phyloP scores from a whole-genome alignment of 345 rosid species.

The Conringia planisiliqua region DNA sequence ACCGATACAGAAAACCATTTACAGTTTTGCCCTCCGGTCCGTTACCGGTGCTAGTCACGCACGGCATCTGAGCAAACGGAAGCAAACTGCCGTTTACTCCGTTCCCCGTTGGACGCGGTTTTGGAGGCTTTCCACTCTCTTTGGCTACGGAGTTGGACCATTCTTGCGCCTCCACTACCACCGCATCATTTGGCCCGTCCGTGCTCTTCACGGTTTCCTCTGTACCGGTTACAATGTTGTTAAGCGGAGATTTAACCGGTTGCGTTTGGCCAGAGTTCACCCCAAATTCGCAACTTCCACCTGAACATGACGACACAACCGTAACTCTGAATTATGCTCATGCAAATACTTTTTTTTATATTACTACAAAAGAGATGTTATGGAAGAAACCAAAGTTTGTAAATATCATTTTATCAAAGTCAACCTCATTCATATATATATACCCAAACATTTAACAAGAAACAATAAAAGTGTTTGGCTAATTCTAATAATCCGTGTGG shows the following conservation, averaged over 20 bases:
- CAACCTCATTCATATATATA: background rate
- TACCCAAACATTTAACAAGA: background rate
- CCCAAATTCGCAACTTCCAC: constrained; percentile 7
- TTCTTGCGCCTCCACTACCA: background rate
- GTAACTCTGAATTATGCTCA: background rate
- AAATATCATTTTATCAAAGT: background rate
- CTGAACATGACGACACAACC: background rate
- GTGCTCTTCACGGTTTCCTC: background rate
- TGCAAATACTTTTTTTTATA: background rate
- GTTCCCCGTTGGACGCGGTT: constrained; percentile 27
- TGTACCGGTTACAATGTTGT: background rate
- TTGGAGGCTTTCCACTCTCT: constrained; percentile 42
- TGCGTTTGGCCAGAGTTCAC: background rate
- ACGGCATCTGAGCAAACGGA: constrained; percentile 48
- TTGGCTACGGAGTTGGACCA: background rate
- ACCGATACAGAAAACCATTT: constrained; percentile 57
- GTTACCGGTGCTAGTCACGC: constrained; percentile 63
- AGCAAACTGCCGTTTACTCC: background rate
- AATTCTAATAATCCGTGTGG: background rate
- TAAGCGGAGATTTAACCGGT: constrained; percentile 7
- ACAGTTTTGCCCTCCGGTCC: constrained; percentile 69
- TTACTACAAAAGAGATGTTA: background rate
- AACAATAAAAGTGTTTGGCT: background rate
- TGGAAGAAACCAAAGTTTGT: background rate
- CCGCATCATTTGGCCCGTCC: background rate